Conservation (phyloP, 2,329 filamentous ascomycete species). For the Verticillium nonalfalfae region DNA sequence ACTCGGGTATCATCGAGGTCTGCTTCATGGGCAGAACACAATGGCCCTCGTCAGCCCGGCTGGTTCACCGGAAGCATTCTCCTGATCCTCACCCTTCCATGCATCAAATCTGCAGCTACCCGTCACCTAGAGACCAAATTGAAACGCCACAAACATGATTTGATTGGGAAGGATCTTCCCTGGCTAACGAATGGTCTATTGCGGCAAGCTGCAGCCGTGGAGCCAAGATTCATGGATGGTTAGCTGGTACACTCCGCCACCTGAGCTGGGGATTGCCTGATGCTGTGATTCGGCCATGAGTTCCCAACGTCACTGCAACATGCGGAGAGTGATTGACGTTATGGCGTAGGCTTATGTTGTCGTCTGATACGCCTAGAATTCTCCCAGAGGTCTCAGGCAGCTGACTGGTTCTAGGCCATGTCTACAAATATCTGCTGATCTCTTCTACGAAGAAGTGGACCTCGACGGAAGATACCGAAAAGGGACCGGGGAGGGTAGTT, state of each 20-base stretch:
- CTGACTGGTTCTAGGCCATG: not conserved
- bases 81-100: conserved; percentile 28
- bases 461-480: not conserved
- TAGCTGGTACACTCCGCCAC: conserved; percentile 22
- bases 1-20: conserved; percentile 6
- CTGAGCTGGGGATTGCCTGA: conserved; percentile 19
- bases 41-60: not conserved
- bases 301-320: too few relatives aligned
- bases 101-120: conserved; percentile 41
- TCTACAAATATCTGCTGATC: not conserved
- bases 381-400: conserved; percentile 8
- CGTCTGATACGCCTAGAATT: conserved; percentile 4
- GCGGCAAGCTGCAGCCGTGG: conserved; percentile 32
- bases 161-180: conserved; percentile 31
- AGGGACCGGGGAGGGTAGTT: too few relatives aligned
- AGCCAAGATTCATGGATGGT: conserved; percentile 24
- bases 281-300: conserved; percentile 12
- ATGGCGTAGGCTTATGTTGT: conserved; percentile 1
- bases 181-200: conserved; percentile 24
- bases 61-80: not conserved
- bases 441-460: not conserved
- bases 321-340: not conserved
- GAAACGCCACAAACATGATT: conserved; percentile 41
- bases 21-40: conserved; percentile 3
- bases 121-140: conserved; percentile 37